These are phyloP conservation scores for Halenospora varia DNA, from an alignment of 495 filamentous ascomycete genomes.

Conservation along the genomic window DNA sequence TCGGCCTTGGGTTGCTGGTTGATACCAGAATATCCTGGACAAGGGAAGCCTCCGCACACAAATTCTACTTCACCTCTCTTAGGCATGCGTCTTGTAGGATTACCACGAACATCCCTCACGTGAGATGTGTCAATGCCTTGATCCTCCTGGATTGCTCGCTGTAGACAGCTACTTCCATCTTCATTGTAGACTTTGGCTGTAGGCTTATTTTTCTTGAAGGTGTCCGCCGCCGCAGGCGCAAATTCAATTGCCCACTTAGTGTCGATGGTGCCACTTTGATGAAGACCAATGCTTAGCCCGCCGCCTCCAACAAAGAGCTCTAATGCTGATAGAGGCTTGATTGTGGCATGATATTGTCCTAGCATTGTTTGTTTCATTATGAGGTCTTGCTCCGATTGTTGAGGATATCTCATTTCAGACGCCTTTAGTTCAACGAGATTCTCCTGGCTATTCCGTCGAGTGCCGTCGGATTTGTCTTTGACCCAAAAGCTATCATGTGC, in stretches of 20 bases:
- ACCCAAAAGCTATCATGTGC: constrained; percentile 8
- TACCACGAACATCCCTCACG: not conserved
- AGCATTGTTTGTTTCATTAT: not conserved
- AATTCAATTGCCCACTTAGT: constrained; percentile 7
- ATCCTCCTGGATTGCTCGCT: not conserved
- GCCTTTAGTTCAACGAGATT: not conserved
- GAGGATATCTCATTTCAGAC: not conserved
- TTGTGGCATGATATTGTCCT: not conserved
- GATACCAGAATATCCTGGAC: constrained; percentile 8
- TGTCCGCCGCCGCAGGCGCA: not conserved
- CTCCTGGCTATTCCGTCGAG: not conserved
- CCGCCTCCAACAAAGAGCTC: constrained; percentile 10
- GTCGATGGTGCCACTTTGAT: constrained; percentile 5
- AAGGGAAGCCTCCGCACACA: constrained; percentile 10
- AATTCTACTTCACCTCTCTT: constrained; percentile 10
- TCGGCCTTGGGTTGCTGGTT: constrained; percentile 4
- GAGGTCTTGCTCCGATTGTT: not conserved
- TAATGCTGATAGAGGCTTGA: not conserved
- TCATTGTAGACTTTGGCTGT: not conserved
- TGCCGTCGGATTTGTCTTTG: not conserved
- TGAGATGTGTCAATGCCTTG: not conserved
- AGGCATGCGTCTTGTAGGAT: not conserved
- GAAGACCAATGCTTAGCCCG: constrained; percentile 3
- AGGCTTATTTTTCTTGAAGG: not conserved
- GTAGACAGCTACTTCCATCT: constrained; percentile 5